Base-by-base conservation (phyloP, 148 eudicot species). In the Rhododendron mucronatum region DNA sequence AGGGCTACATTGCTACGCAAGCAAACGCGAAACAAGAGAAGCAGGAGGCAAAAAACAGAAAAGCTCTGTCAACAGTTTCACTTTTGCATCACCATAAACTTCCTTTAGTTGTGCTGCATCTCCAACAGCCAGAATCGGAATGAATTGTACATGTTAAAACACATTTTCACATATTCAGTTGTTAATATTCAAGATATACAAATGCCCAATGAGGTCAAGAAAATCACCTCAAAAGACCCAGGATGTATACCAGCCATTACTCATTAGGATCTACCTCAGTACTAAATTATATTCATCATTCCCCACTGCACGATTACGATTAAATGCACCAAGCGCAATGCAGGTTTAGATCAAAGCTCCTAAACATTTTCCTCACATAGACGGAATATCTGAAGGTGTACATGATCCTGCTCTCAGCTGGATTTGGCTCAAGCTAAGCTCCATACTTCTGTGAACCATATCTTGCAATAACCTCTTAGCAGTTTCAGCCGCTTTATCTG, bases 371-470 rank as follows among this genome's bases (percentile, higher is more conserved):
- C 84, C 33, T 84, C 57, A 55, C 20, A 30, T 8, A 20, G 83
- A 78, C 12, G 75, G 50, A 75, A 47, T 78, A 77, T 81, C 86
- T 20, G 92, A 87, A 16, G 87, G 59, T 8, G 89, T 84, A 85
- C 88, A 88, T 45, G 91, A 75, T 84, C 89, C 84, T 80, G 89
- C 91, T 79, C 86, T 84, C 16, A 84, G 82, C 90, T 91, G 92
- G 59, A 91, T 50, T 21, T 84, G 87, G 84, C 88, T 91, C 89
- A 92, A 44, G 84, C 93, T 87, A 20, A 85, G 79, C 85, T 93
- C 95, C 96, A 91, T 86, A 57, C 90, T 91, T 85, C 91, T 90
- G 28, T 90, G 94, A 84, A 93, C 93, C 94, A 94, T 90, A 77
- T 91, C 95, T 81, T 92, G 91, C 59, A 93, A 78, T 67, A 94